phyloP scores from a whole-genome alignment of 352 stramenopile genomes.

The Globisporangium cylindrosporum region DNA sequence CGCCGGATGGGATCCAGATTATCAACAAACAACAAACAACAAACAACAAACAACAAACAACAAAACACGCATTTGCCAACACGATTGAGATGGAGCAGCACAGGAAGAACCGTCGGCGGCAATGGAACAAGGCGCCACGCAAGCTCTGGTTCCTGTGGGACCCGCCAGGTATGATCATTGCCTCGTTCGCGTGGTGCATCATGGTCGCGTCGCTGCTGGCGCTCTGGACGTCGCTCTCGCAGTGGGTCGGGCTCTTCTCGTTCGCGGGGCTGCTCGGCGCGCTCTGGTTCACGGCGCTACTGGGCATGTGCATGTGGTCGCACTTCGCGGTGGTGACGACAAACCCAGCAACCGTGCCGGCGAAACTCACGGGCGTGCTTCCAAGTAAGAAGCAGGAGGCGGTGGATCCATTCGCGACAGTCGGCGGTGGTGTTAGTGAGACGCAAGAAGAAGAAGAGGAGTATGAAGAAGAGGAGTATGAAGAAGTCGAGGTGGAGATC shows the following conservation, averaged over 20 bases:
- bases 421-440: neutral
- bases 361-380: slow-evolving; percentile 25
- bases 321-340: slow-evolving; percentile 73
- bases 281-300: slow-evolving; percentile 47
- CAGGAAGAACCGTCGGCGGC: neutral
- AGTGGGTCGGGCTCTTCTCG: slow-evolving; percentile 59
- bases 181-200: slow-evolving; percentile 52
- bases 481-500: slow-evolving; percentile 65
- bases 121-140: slow-evolving; percentile 4
- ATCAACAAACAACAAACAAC: neutral
- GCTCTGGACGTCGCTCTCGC: slow-evolving; percentile 46
- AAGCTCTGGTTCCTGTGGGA: slow-evolving; percentile 61
- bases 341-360: slow-evolving; percentile 70
- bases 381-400: slow-evolving; percentile 1
- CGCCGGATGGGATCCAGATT: neutral
- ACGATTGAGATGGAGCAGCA: neutral
- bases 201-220: slow-evolving; percentile 42
- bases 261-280: slow-evolving; percentile 37
- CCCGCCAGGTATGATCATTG: slow-evolving; percentile 59
- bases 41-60: neutral
- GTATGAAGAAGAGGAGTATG: slow-evolving; percentile 21
- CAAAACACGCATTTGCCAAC: neutral
- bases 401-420: neutral
- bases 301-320: slow-evolving; percentile 72
- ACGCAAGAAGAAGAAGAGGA: slow-evolving; percentile 18